phyloP scores from a whole-genome alignment of 140 eudicot species.

The Anethum foeniculum region DNA sequence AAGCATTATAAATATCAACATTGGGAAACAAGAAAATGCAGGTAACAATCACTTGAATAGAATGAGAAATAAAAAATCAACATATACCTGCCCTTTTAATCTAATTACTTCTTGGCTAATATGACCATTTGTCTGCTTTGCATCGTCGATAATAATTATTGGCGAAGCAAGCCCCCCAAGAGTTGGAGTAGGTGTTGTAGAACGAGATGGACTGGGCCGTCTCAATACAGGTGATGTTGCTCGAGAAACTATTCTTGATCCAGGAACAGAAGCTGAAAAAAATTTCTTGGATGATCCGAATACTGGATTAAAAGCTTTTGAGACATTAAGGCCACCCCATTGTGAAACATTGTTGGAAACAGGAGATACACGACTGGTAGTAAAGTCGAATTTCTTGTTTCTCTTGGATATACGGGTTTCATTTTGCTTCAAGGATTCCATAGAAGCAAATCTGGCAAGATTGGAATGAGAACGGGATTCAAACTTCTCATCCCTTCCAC shows the following conservation, averaged over 20 bases:
- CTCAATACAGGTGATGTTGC: constrained; percentile 94
- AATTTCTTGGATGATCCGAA: constrained; percentile 90
- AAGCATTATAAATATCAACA: constrained; percentile 10
- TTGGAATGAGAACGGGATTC: constrained; percentile 67
- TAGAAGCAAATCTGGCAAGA: constrained; percentile 69
- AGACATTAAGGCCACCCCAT: constrained; percentile 67
- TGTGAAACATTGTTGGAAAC: constrained; percentile 82
- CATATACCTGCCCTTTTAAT: constrained; percentile 79
- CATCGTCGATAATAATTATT: constrained; percentile 51
- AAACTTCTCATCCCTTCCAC: constrained; percentile 55
- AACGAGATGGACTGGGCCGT: constrained; percentile 92
- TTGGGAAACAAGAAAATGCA: constrained; percentile 19
- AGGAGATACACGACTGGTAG: constrained; percentile 92
- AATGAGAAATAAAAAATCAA: constrained; percentile 5
- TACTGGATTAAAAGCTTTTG: constrained; percentile 77
- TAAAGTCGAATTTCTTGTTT: constrained; percentile 77
- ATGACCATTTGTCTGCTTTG: constrained; percentile 49
- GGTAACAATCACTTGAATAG: not conserved
- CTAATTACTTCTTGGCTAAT: constrained; percentile 64
- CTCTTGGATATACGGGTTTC: constrained; percentile 70
- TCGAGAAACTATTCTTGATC: constrained; percentile 93
- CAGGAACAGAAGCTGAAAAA: constrained; percentile 98
- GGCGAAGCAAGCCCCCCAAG: constrained; percentile 87
- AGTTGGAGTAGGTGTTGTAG: constrained; percentile 95
- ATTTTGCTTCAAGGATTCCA: constrained; percentile 62